phyloP scores from a whole-genome alignment of 2,329 filamentous ascomycete genomes.

The Fusarium mundagurra region DNA sequence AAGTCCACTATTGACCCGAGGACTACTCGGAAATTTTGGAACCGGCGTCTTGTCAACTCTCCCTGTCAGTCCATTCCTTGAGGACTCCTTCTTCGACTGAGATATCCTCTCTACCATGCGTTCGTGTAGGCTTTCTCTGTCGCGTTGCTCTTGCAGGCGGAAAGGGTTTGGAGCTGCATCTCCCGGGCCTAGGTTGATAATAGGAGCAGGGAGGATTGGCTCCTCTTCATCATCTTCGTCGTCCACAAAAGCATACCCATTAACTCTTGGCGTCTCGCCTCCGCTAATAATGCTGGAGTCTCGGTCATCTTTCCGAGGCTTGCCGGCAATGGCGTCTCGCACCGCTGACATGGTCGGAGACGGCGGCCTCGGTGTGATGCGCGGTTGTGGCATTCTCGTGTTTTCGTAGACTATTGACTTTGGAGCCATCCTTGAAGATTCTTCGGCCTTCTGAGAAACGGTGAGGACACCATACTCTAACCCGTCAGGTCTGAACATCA shows the following conservation, averaged over 20 bases:
- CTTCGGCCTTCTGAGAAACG: slow-evolving; percentile 73
- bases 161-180: slow-evolving; percentile 83
- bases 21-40: slow-evolving; percentile 76
- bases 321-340: slow-evolving; percentile 83
- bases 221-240: slow-evolving; percentile 69
- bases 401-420: slow-evolving; percentile 84
- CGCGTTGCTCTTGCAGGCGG: slow-evolving; percentile 76
- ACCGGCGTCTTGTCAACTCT: slow-evolving; percentile 69
- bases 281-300: slow-evolving; percentile 63
- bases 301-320: slow-evolving; percentile 68
- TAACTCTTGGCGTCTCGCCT: slow-evolving; percentile 86
- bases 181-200: slow-evolving; percentile 67
- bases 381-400: slow-evolving; percentile 74
- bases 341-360: slow-evolving; percentile 89
- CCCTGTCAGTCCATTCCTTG: slow-evolving; percentile 67
- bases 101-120: slow-evolving; percentile 86
- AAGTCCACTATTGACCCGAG: slow-evolving; percentile 64
- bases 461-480: slow-evolving; percentile 70
- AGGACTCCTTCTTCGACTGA: slow-evolving; percentile 72
- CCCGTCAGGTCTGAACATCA: slow-evolving; percentile 86
- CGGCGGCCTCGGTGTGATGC: slow-evolving; percentile 61
- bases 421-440: slow-evolving; percentile 76
- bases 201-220: slow-evolving; percentile 41
- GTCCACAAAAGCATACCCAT: slow-evolving; percentile 94
- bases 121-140: slow-evolving; percentile 83